phyloP scores from a whole-genome alignment of 495 filamentous ascomycete species.

The Penicillium crystallinum region DNA sequence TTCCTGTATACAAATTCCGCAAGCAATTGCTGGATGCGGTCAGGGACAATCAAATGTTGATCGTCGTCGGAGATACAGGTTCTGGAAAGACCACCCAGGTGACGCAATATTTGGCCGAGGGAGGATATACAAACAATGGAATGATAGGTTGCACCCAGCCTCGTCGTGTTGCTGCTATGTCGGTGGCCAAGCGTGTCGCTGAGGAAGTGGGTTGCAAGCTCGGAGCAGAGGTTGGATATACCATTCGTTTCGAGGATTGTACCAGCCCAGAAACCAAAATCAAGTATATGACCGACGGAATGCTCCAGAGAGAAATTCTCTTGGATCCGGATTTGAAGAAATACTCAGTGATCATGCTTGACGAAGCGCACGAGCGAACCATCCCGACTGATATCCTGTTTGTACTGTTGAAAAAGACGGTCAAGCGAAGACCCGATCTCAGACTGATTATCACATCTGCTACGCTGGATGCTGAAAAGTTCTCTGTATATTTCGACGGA shows the following conservation, averaged over 20 bases:
- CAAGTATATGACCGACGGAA: conserved; percentile 99
- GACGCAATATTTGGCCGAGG: conserved; percentile 92
- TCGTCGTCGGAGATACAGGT: conserved; percentile 96
- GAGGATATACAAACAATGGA: conserved; percentile 79
- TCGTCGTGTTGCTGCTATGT: conserved; percentile 94
- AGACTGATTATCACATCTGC: conserved; percentile 95
- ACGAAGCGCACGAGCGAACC: conserved; percentile 96
- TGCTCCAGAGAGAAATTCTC: conserved; percentile 92
- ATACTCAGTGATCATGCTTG: conserved; percentile 96
- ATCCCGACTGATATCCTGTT: conserved; percentile 96
- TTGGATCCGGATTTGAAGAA: conserved; percentile 79
- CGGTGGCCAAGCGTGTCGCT: conserved; percentile 91
- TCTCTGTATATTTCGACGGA: conserved; percentile 89
- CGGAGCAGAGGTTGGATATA: conserved; percentile 93
- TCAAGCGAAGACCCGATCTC: conserved; percentile 79
- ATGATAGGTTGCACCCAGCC: conserved; percentile 98
- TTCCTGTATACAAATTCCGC: conserved; percentile 89
- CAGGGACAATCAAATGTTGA: conserved; percentile 78
- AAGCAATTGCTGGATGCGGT: conserved; percentile 87
- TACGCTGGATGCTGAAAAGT: conserved; percentile 95
- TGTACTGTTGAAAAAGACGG: conserved; percentile 86
- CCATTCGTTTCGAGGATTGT: conserved; percentile 94
- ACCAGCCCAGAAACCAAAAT: conserved; percentile 87
- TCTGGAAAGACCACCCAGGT: conserved; percentile 97
- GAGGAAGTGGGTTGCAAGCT: conserved; percentile 93